Evolutionary conservation across 2,329 filamentous ascomycete species (phyloP).

Genomic region (Ploettnerulaceae sp.): DNA sequence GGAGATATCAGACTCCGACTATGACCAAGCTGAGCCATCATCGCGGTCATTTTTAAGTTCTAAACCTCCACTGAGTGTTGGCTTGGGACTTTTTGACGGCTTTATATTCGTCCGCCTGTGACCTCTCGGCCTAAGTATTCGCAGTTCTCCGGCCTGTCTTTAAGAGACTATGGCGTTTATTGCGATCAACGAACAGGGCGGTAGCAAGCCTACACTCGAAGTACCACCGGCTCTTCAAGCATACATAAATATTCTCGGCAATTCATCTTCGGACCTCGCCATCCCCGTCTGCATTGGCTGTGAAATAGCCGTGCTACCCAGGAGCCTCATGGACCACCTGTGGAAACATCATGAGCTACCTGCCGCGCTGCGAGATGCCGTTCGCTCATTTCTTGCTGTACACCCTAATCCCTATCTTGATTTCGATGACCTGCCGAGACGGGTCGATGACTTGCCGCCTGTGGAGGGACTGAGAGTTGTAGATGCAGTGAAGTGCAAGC

Average conservation of each 20-base stretch:
- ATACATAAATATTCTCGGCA: background rate
- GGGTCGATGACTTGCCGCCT: constrained; percentile 9
- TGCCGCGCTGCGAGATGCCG: constrained; percentile 1
- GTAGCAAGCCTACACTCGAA: too few species aligned
- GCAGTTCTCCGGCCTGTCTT: too few species aligned
- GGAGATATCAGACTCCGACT: background rate
- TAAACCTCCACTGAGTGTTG: too few species aligned
- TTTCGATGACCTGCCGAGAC: constrained; percentile 11
- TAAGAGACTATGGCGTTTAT: too few species aligned
- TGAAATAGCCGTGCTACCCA: constrained; percentile 19
- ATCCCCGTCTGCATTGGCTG: constrained; percentile 17
- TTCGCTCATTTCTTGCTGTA: constrained; percentile 9
- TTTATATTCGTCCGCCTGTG: too few species aligned
- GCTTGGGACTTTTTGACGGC: too few species aligned
- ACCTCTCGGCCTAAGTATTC: too few species aligned
- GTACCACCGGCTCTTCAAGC: background rate
- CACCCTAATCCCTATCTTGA: constrained; percentile 7
- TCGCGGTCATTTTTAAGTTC: background rate
- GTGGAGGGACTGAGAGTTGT: constrained; percentile 15
- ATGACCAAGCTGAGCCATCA: background rate
- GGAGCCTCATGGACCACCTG: constrained; percentile 19
- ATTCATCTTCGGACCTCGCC: constrained; percentile 5
- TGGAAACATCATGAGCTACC: constrained; percentile 21
- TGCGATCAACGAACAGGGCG: too few species aligned
- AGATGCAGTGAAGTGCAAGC: constrained; percentile 19